A percentile compares a stretch with the other conserved stretches of the same genome.
Conservation (phyloP, 176 grass and related monocot genomes). For the Oryza longistaminata region DNA sequence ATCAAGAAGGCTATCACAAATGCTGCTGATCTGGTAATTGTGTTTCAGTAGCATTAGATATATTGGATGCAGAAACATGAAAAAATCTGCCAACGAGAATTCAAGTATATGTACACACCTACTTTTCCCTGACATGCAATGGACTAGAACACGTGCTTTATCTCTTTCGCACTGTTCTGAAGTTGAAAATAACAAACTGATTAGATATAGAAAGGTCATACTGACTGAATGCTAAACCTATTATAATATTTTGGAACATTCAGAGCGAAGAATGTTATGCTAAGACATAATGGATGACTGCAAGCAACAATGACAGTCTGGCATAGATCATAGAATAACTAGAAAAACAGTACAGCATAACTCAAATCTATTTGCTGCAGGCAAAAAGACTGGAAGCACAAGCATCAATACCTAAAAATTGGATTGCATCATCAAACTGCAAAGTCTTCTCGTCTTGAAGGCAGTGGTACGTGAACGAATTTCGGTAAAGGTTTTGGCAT, state of each 20-base stretch:
- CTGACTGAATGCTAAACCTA: not conserved
- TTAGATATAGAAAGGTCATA: not conserved
- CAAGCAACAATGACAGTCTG: not conserved
- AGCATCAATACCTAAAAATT: slow-evolving; percentile 64
- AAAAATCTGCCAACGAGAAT: slow-evolving; percentile 17
- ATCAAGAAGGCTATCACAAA: slow-evolving; percentile 90
- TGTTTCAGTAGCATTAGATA: slow-evolving; percentile 28
- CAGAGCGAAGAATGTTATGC: not conserved
- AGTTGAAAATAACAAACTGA: slow-evolving; percentile 36
- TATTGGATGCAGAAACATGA: slow-evolving; percentile 9
- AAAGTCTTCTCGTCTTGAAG: slow-evolving; percentile 64
- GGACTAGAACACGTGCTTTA: slow-evolving; percentile 70
- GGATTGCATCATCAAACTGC: slow-evolving; percentile 81
- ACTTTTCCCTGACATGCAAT: slow-evolving; percentile 94
- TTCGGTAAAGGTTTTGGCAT: slow-evolving; percentile 75
- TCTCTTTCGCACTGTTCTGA: slow-evolving; percentile 84
- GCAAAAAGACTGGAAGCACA: not conserved
- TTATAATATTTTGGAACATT: not conserved
- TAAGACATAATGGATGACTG: slow-evolving; percentile 1
- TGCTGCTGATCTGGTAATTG: slow-evolving; percentile 65
- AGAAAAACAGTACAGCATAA: not conserved
- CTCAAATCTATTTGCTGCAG: slow-evolving; percentile 11
- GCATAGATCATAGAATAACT: not conserved
- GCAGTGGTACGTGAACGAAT: slow-evolving; percentile 77
- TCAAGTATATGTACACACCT: slow-evolving; percentile 57